phyloP scores from a whole-genome alignment of 805 yeast species.

The Naumovozyma castellii region DNA sequence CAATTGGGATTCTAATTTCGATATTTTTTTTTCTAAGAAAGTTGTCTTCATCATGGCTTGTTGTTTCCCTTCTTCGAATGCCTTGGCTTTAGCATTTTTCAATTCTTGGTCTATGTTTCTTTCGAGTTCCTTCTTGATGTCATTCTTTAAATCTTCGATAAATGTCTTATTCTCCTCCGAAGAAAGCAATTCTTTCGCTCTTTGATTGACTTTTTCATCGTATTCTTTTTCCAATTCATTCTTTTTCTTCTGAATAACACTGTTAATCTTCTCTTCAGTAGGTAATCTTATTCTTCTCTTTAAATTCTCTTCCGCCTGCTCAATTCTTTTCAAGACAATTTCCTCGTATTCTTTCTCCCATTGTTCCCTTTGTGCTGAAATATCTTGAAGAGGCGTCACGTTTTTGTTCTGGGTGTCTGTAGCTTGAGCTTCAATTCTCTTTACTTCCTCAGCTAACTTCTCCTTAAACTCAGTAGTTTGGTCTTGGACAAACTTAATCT shows the following conservation, averaged over 20 bases:
- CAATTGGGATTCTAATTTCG: conserved; percentile 23
- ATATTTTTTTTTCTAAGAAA: conserved; percentile 21
- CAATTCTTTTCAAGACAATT: conserved; percentile 20
- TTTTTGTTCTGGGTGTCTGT: background rate
- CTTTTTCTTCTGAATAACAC: conserved; percentile 35
- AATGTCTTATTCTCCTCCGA: conserved; percentile 5
- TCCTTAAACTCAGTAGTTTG: conserved; percentile 17
- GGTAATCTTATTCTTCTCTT: conserved; percentile 37
- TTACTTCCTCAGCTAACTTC: conserved; percentile 15
- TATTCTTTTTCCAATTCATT: conserved; percentile 10
- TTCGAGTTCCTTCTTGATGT: conserved; percentile 9
- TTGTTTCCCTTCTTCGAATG: conserved; percentile 20
- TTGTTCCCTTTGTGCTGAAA: conserved; percentile 17
- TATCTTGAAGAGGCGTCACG: conserved; percentile 1
- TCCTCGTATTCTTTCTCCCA: conserved; percentile 32
- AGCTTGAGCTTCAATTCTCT: conserved; percentile 9
- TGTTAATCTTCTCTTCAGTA: conserved; percentile 43
- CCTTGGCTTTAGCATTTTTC: conserved; percentile 6
- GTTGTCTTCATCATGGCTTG: conserved; percentile 19
- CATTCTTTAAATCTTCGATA: conserved; percentile 5
- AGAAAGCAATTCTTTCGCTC: conserved; percentile 4
- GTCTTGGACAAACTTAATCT: conserved; percentile 13
- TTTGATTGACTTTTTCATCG: conserved; percentile 6
- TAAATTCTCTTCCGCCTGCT: conserved; percentile 35
- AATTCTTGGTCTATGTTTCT: conserved; percentile 7